Evolutionary conservation across 108 stramenopile genomes (phyloP), one percentile per base, ranked within the genome.

Genomic region (Mayamaea pseudoterrestris): DNA sequence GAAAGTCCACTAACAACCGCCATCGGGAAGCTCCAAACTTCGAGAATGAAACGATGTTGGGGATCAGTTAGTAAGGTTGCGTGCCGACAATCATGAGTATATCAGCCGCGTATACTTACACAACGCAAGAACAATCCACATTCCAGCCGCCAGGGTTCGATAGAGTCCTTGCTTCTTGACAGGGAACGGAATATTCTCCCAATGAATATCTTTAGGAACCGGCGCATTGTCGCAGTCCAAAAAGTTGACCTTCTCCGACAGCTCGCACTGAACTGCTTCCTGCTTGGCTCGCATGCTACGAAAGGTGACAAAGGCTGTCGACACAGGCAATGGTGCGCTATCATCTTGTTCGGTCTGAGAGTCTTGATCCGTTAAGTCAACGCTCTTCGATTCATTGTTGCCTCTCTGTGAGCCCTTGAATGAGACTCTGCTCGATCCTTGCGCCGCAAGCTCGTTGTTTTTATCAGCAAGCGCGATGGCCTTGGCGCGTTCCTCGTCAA

Each of bases 221-320:
- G 66, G 66, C 9, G 66, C 66, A 17, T 13, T 13, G 44, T 21
- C 45, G 18, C 52, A 55, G 20, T 50, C 46, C 64, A 63, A 61
- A 14, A 40, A 24, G 49, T 55, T 12, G 5, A 23, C 41, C 28
- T 60, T 63, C 14, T 47, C 66, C 7, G 56, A 47, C 0, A 57
- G 17, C 8, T 41, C 58, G 27, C 76, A 47, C 30, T 65, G 63
- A 20, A 65, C 59, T 50, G 71, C 77, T 37, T 61, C 48, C 41
- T 79, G 78, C 44, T 79, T 79, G n/a, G 71, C 57, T 21, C 67
- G 39, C 11, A 79, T 27, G 0, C 58, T 56, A 30, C 60, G 68
- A 63, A 79, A 79, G 36, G 61, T 61, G 16, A 79, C 73, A 50
- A 79, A 50, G 11, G 68, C 73, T 21, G 73, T 74, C n/a, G 44